Evolutionary conservation across 345 rosid genomes (phyloP), one percentile per base, ranked within the genome.

Genomic region (Corchorus capsularis): DNA sequence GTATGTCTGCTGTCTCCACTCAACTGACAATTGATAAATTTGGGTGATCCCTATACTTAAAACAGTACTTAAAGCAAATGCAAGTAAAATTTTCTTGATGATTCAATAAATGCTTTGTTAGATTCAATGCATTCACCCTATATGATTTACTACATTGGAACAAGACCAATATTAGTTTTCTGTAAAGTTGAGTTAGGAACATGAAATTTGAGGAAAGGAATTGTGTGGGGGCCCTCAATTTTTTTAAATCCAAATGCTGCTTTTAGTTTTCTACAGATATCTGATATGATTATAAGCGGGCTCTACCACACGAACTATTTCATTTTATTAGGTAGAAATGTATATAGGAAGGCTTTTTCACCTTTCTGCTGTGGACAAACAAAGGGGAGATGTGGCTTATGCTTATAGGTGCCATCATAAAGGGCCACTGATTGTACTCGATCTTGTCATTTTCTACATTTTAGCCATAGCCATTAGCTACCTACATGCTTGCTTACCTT

Each of bases 291-390:
- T 16, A 63, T 56, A 45, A 52, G 72, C 41, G 71, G 75, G 73
- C 72, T 65, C 78, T 67, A 63, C 66, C 80, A 63, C 85, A 82
- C 71, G 71, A 55, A 72, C 72, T 68, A 57, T 64, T 68, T 27
- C 63, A 11, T 61, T 69, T 13, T 35, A 8, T 32, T 43, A 19
- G 12, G 45, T 12, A 19, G 16, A 59, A 20, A 32, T 11, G n/a
- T 45, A 55, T 6, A 37, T 60, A 5, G 3, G 46, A 20, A 46
- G 59, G 7, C 46, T 52, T 67, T 45, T 43, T 32, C 34, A 20
- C 61, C 54, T 59, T 73, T 65, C 8, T 8, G 1, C 9, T 5
- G 54, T 47, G 77, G 74, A n/a, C 63, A 64, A 64, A 64, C 50
- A 19, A 39, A 64, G 69, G 19, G 8, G 6, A n/a, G 69, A 64